Evolutionary conservation across 2,329 filamentous ascomycete genomes (phyloP), one percentile per base, ranked within the genome.

Genomic region (Aureobasidium melanogenum): DNA sequence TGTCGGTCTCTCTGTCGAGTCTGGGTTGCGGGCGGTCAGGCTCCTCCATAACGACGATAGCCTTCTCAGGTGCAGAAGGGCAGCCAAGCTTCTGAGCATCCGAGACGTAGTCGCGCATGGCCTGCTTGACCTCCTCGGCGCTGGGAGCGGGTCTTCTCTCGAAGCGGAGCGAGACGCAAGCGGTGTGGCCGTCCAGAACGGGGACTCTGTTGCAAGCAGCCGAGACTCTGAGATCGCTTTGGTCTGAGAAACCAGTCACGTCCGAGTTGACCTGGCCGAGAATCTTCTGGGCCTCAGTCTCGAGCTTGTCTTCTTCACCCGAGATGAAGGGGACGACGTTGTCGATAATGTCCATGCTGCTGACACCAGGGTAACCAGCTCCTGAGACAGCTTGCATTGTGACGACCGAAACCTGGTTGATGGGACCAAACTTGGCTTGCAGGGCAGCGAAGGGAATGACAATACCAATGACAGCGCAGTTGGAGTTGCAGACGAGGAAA

Each of bases 401-500:
- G 68, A 97, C 91, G 57, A 97, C 89, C 64, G 89, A 88, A 67
- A 96, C 88, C 69, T 82, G 77, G 66, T 83, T 80, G 32, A 87
- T 80, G n/a, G 87, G 86, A 47, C 93, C 94, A 70, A 97, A 96
- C 68, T 84, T 86, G 57, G 87, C 84, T 74, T 96, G 89, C 38
- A 97, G 84, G 17, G 93, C 93, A 12, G 91, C 91, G 71, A 97
- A 93, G 26, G 94, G 94, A 65, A 96, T 95, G 64, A 97, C 93
- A 62, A 97, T 85, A 51, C 93, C 93, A 69, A 97, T 96, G 70
- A 97, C 93, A 61, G 93, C 93, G 77, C 94, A 99, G 79, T 97
- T 97, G 66, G 91, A 96, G 80, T 97, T 97, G 83, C 93, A 97
- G 63, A 97, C 91, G 39, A 97, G 79, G 79, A 97, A 96, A 26